These are phyloP conservation scores for Chalciporus chontae DNA, from an alignment of 768 basidiomycete species.

Conservation along the genomic window DNA sequence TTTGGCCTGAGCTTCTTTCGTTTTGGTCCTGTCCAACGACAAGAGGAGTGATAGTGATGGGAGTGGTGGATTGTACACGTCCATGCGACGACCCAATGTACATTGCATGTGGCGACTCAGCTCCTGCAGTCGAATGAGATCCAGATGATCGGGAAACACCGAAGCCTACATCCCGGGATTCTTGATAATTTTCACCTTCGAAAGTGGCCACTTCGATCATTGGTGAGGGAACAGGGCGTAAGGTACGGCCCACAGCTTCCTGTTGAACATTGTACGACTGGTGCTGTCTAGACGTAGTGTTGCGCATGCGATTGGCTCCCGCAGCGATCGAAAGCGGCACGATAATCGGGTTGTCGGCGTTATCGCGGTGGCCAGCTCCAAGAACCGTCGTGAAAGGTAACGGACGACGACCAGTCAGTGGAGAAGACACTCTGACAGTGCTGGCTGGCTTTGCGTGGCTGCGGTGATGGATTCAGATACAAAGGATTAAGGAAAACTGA, in stretches of 20 bases:
- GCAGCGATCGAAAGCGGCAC: neutral
- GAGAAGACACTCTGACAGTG: constrained; percentile 9
- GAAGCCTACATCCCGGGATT: neutral
- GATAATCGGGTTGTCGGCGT: neutral
- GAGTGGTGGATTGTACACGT: neutral
- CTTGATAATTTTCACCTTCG: neutral
- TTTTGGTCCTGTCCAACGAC: neutral
- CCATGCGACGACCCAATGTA: neutral
- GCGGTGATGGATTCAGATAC: constrained; percentile 4
- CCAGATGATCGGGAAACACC: neutral
- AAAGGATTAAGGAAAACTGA: neutral
- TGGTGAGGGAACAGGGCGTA: neutral
- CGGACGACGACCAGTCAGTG: constrained; percentile 7
- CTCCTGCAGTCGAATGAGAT: neutral
- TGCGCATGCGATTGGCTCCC: neutral
- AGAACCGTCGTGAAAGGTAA: neutral
- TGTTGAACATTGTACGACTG: neutral
- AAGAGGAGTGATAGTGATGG: neutral
- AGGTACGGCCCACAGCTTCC: neutral
- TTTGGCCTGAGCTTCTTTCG: neutral
- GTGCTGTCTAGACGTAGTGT: neutral
- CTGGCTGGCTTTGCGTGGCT: constrained; percentile 4
- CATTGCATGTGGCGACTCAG: neutral
- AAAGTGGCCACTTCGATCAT: neutral
- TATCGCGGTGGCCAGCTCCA: neutral